A percentile compares a stretch with the other conserved stretches of the same genome.
Conservation (phyloP, 1,284 basidiomycete species). For the Stygiomarasmius scandens region DNA sequence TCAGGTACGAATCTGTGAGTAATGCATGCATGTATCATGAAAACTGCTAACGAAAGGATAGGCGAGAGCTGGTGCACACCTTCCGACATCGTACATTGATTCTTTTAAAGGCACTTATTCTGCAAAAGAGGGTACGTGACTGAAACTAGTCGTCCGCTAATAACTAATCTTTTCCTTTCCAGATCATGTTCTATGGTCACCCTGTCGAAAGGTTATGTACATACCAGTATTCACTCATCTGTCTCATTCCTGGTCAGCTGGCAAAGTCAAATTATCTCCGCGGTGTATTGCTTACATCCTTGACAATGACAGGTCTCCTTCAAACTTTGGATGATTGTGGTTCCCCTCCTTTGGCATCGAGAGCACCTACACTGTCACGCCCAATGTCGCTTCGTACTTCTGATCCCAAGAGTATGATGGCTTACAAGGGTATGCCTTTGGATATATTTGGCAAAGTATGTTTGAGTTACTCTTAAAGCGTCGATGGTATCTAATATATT, state of each 20-base stretch:
- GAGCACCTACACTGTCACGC: constrained; percentile 66
- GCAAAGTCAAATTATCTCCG: not conserved
- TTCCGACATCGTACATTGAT: constrained; percentile 94
- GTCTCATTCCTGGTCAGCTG: constrained; percentile 72
- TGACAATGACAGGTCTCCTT: constrained; percentile 61
- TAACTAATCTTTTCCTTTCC: constrained; percentile 7
- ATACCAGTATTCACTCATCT: constrained; percentile 94
- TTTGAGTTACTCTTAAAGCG: not conserved
- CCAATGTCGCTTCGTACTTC: constrained; percentile 87
- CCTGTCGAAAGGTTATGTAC: constrained; percentile 97
- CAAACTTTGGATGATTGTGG: constrained; percentile 91
- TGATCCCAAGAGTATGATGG: constrained; percentile 88
- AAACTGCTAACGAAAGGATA: constrained; percentile 24
- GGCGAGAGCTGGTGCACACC: constrained; percentile 89
- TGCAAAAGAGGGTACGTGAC: constrained; percentile 79
- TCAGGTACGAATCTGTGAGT: constrained; percentile 82
- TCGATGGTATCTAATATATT: constrained; percentile 1
- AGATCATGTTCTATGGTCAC: constrained; percentile 98
- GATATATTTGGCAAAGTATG: constrained; percentile 82
- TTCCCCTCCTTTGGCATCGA: constrained; percentile 80
- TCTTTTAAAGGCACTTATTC: constrained; percentile 91
- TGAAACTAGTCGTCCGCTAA: not conserved
- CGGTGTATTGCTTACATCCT: not conserved
- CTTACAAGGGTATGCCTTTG: constrained; percentile 89
- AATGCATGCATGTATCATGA: not conserved